phyloP scores from a whole-genome alignment of 2,329 filamentous ascomycete genomes.

The Xylaria sp. region DNA sequence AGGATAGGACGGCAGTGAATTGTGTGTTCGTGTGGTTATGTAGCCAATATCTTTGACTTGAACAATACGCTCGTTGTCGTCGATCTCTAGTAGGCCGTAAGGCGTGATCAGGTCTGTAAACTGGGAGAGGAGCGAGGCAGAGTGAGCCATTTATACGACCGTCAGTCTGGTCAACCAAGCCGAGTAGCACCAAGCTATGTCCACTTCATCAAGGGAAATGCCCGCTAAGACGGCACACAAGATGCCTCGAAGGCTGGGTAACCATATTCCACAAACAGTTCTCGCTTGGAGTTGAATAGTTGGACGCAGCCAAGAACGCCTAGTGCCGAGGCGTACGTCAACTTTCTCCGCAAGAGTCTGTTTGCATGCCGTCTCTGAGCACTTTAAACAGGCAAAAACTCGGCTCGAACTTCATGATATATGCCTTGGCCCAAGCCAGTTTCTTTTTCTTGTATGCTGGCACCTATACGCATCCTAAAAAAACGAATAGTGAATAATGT shows the following conservation, averaged over 20 bases:
- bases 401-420: too few species aligned
- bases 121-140: neutral
- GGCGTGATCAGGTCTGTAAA: neutral
- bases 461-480: too few species aligned
- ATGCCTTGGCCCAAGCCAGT: too few species aligned
- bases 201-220: neutral
- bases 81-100: neutral
- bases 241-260: neutral
- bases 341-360: neutral
- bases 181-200: neutral
- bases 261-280: neutral
- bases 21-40: neutral
- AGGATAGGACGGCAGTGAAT: neutral
- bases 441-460: too few species aligned
- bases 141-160: constrained; percentile 3
- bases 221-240: neutral
- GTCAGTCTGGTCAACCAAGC: neutral
- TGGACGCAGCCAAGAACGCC: constrained; percentile 12
- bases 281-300: neutral
- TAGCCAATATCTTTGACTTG: neutral
- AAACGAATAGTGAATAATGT: too few species aligned
- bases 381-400: neutral
- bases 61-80: neutral
- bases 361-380: neutral
- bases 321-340: neutral